Evolutionary conservation across 176 grass and related monocot genomes (phyloP).

Genomic region (Luzula sylvatica): DNA sequence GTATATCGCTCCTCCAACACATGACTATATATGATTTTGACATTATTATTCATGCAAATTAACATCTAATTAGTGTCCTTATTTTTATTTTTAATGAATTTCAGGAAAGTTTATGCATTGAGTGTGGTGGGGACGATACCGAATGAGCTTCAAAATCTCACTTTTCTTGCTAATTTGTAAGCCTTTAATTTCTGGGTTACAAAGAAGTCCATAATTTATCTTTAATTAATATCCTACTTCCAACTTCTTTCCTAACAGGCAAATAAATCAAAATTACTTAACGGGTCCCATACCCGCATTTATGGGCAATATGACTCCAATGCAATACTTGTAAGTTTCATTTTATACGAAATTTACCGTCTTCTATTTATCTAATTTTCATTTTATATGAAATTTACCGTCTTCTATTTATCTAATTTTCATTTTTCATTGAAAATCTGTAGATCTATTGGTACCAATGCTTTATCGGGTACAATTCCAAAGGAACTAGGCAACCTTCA

Average conservation of each 20-base stretch:
- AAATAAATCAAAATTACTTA: slow-evolving; percentile 46
- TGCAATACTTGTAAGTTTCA: slow-evolving; percentile 56
- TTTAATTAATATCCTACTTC: background rate
- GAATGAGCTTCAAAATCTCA: slow-evolving; percentile 47
- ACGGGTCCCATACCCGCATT: slow-evolving; percentile 64
- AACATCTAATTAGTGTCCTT: background rate
- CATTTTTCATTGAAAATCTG: slow-evolving; percentile 2
- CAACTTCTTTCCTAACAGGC: slow-evolving; percentile 32
- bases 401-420: background rate
- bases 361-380: background rate
- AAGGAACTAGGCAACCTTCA: slow-evolving; percentile 75
- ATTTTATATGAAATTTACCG: background rate
- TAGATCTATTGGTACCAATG: slow-evolving; percentile 54
- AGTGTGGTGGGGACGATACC: slow-evolving; percentile 41
- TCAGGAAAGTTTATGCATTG: slow-evolving; percentile 39
- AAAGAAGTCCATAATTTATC: background rate
- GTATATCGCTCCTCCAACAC: slow-evolving; percentile 16
- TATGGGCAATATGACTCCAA: slow-evolving; percentile 41
- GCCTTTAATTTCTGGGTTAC: background rate
- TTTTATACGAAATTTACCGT: background rate
- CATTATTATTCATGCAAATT: background rate
- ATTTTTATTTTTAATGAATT: background rate
- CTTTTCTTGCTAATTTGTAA: slow-evolving; percentile 46
- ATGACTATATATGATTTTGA: background rate
- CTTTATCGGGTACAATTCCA: slow-evolving; percentile 64